Evolutionary conservation across 169 alveolate species (phyloP), one percentile per base, ranked within the genome.

Genomic region (Pseudocohnilembus persalinus): DNA sequence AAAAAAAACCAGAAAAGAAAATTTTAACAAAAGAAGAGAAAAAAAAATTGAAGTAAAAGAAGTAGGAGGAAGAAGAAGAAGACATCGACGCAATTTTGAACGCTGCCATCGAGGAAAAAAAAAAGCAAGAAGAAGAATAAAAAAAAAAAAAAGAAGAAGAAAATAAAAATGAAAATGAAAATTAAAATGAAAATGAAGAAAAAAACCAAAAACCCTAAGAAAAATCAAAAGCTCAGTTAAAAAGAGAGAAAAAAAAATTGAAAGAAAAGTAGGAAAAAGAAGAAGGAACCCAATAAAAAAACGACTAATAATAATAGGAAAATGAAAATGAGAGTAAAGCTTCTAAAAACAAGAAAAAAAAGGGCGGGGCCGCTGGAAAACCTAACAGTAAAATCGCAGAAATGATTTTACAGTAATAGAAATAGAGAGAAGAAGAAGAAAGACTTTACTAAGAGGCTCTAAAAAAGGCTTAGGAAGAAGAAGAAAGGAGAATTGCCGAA

Each of bases 151-250:
- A 79, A 79, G 84, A 65, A 79, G 34, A 79, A 4, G 77, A 85
- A 35, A 1, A 81, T 64, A 63, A 64, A 28, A 31, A 82, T 31
- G 81, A 28, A 25, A 88, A 90, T 29, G 87, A 87, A 27, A 88
- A 83, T 29, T 73, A 84, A 64, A 81, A 78, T 65, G 91, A 83
- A 63, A 83, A 74, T 27, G 88, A 74, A 31, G 83, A 76, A 26
- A 74, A 83, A 84, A 35, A 82, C 32, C 75, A 64, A 80, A 63
- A 73, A 79, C 11, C 81, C 81, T 86, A 77, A 85, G 83, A 74
- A 81, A 31, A 68, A 82, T 31, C 75, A 77, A 68, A 30, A 74
- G 65, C 31, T 31, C 68, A 24, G 33, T 68, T 20, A 89, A 31
- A 31, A 80, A 34, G 35, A 75, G 77, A 65, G 82, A 77, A 34